Base-by-base conservation (phyloP, 176 grass and related monocot species). In the Lolium multiflorum region DNA sequence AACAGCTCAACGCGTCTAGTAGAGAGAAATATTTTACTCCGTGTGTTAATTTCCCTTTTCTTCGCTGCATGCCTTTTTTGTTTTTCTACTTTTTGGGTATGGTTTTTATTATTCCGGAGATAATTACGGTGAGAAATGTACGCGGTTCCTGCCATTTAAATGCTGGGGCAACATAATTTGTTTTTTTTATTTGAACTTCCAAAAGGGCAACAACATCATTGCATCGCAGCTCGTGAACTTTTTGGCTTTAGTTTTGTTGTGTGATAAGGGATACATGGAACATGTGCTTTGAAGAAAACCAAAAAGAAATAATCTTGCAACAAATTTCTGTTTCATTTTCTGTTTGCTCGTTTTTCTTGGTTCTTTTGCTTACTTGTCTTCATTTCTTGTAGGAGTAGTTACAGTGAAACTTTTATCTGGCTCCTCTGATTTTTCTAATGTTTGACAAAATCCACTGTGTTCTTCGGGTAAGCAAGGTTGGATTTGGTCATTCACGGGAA, bases 1-100 rank as follows among this genome's bases (percentile, higher is more conserved):
- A 94, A 88, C 94, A 97, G 94, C 92, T 97, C 94, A 88, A 93
- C 94, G 84, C 91, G 87, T 88, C 74, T 79, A 61, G 78, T 35
- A 71, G 38, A 50, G 31, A 37, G 5, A 87, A 76, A 26, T 38
- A 62, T 80, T 79, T 69, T 80, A 80, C 46, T 71, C 77, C 81
- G 76, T 25, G 70, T 71, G 73, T 72, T 52, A 76, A 76, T 60
- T 73, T 70, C 64, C 49, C 48, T 70, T 70, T 70, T 79, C 9
- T 37, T 66, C 38, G 16, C 13, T 11, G 12, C 17, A 38, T 21
- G 17, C 25, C 72, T 71, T 46, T 56, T 7, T n/a, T 20, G 4
- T 13, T 54, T 54, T 57, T 59, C 26, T 35, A 35, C 67, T 48
- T 51, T 43, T 43, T 43, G 41, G 35, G 68, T 60, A 66, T 69